Base-by-base conservation (phyloP, 805 yeast genomes). In the Saturnispora silvae region DNA sequence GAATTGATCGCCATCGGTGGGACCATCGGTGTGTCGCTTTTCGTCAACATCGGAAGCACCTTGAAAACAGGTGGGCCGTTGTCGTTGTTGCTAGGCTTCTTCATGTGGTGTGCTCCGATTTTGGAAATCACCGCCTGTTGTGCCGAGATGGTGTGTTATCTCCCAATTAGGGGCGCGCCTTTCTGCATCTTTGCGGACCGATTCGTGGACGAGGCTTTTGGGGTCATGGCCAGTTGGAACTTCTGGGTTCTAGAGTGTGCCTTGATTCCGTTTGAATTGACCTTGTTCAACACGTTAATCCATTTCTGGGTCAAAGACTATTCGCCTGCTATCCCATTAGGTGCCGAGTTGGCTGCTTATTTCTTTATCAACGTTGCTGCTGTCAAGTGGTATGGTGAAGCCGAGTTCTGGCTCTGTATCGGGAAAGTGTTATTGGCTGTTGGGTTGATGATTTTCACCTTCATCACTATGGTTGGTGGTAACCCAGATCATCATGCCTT, bases 1-100 rank as follows among this genome's bases (percentile, higher is more conserved):
- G 83, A 80, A 50, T 64, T 81, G 37, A 74, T 81, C 41, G 84
- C 85, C 9, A 77, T 81, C 15, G 83, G 86, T 35, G 47, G 68
- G 28, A 64, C 70, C 8, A 64, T 66, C 37, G 72, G 70, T 18
- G 61, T 66, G 3, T 64, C 68, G 1, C 47, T 65, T 14, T 65
- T 65, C 34, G 68, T 65, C 11, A 54, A 65, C 26, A 65, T 65
- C 29, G 66, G 68, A n/a, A 52, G 52, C 20, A 57, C 62, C 1
- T 50, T 65, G 22, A 52, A 50, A n/a, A 45, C 48, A 20, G 65
- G 66, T 17, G 72, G 72, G 1, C 67, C 69, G 3, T 48, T 64
- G 18, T 56, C 59, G 6, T 48, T 67, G 28, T 44, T 67, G 4
- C 41, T 67, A 16, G 68, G 58, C 5, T 65, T 61, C 40, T 27